These are phyloP conservation scores for Colletotrichum sidae DNA, from an alignment of 2,329 filamentous ascomycete genomes.

Conservation along the genomic window DNA sequence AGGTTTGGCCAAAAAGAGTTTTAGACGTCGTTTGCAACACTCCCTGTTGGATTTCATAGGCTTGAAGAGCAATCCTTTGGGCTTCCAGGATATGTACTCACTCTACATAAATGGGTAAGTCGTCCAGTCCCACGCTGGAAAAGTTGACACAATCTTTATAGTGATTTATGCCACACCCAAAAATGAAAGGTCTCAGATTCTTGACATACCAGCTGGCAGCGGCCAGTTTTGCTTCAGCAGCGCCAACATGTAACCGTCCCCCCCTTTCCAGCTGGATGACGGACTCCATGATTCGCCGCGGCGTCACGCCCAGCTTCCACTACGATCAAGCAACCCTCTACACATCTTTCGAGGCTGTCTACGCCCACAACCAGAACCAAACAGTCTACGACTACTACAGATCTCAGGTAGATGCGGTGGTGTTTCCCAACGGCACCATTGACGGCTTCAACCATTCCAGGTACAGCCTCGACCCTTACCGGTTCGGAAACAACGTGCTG, in stretches of 20 bases:
- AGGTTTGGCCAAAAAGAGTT: too few relatives aligned
- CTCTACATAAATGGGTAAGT: too few relatives aligned
- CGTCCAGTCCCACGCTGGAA: too few relatives aligned
- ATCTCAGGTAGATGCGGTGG: slow-evolving; percentile 58
- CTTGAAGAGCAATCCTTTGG: too few relatives aligned
- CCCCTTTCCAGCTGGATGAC: slow-evolving; percentile 54
- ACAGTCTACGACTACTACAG: slow-evolving; percentile 58
- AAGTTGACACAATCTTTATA: too few relatives aligned
- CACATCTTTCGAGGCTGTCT: slow-evolving; percentile 58
- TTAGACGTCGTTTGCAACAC: too few relatives aligned
- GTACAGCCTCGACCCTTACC: slow-evolving; percentile 65
- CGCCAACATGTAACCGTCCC: background rate
- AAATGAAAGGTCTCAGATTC: background rate
- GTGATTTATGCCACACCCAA: background rate
- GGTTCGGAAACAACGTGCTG: slow-evolving; percentile 64
- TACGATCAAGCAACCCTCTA: slow-evolving; percentile 61
- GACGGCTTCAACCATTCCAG: slow-evolving; percentile 57
- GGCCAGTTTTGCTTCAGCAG: background rate
- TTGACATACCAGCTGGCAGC: too few relatives aligned
- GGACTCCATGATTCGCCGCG: slow-evolving; percentile 57
- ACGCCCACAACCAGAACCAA: slow-evolving; percentile 55
- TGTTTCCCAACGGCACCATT: slow-evolving; percentile 60
- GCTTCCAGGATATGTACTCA: too few relatives aligned
- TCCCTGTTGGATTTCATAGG: too few relatives aligned
- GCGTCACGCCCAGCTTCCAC: slow-evolving; percentile 51